Evolutionary conservation across 345 rosid species (phyloP).

Genomic region (Linum lewisii): DNA sequence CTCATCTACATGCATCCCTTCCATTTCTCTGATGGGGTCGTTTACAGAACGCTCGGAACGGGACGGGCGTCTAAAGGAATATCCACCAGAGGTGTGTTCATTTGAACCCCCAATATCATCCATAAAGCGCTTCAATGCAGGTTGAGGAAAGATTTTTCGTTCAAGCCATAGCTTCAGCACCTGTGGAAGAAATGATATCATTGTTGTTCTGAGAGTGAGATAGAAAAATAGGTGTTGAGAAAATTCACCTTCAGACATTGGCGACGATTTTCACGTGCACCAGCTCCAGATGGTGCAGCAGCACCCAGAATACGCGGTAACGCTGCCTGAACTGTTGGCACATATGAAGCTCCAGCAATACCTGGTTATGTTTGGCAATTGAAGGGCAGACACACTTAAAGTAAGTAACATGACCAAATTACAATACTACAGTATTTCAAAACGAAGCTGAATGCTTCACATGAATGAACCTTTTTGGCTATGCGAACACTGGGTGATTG

Average conservation of each 20-base stretch:
- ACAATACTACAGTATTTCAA: not conserved
- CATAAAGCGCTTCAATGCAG: conserved; percentile 62
- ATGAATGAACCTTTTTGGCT: conserved; percentile 62
- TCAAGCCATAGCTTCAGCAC: conserved; percentile 86
- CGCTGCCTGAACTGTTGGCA: conserved; percentile 82
- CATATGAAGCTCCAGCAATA: conserved; percentile 70
- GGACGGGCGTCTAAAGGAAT: conserved; percentile 70
- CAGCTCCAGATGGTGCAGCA: conserved; percentile 79
- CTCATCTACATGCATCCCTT: conserved; percentile 96
- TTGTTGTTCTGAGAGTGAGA: conserved; percentile 11
- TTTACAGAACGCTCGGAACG: conserved; percentile 85
- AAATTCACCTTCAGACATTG: conserved; percentile 81
- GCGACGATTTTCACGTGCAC: conserved; percentile 91
- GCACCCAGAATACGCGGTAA: conserved; percentile 89
- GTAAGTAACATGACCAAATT: not conserved
- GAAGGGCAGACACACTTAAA: not conserved
- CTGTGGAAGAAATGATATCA: conserved; percentile 31
- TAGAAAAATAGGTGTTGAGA: not conserved
- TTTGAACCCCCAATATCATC: conserved; percentile 74
- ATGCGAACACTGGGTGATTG: conserved; percentile 87
- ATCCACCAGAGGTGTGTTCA: conserved; percentile 42
- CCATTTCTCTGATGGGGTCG: conserved; percentile 96
- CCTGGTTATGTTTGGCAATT: conserved; percentile 31
- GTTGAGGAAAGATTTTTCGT: conserved; percentile 78
- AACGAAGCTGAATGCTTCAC: too few species aligned